Evolutionary conservation across 2,329 filamentous ascomycete genomes (phyloP), one percentile per base, ranked within the genome.

Genomic region (Ophiostoma sp.): DNA sequence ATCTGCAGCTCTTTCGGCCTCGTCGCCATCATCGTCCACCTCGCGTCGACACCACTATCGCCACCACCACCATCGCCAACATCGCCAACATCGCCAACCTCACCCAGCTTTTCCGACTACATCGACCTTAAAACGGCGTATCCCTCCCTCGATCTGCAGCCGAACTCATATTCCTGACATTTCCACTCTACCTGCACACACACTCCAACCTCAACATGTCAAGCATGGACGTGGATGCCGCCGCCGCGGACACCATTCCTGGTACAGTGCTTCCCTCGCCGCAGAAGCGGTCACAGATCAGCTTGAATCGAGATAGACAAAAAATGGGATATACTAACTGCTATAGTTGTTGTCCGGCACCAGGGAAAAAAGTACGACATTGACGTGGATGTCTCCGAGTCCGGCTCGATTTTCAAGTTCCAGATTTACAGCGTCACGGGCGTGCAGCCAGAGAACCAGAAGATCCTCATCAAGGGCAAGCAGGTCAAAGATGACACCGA

Each of bases 401-500:
- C 89, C 73, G 95, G 95, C 80, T 93, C 97, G 80, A 92, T 91
- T 71, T 93, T 99, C 84, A 99, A 98, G 80, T 92, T 91, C 77
- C 95, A 98, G 80, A 87, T 99, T 71, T 99, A 90, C 83, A 97
- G 94, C 73, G 84, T 99, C 70, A 99, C 95, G 66, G 93, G 92
- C 72, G 95, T 99, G 77, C 95, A 98, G 79, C 95, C 95, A 74
- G 92, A 96, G 73, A 90, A 94, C 73, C 96, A 99, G 80, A 98
- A 98, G 83, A 92, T 99, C 75, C 82, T 99, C 70, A 88, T 97
- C 80, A 97, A 97, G 81, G 93, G 93, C 74, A 92, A 92, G 73
- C 93, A 96, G 80, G 88, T 99, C 76, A 99, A 97, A 81, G 91
- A 99, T 87, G 93, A 98, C 77, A 92, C 93, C 71, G 89, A 93